phyloP scores from a whole-genome alignment of 2,329 filamentous ascomycete species.

The Cordyceps pruinosa region DNA sequence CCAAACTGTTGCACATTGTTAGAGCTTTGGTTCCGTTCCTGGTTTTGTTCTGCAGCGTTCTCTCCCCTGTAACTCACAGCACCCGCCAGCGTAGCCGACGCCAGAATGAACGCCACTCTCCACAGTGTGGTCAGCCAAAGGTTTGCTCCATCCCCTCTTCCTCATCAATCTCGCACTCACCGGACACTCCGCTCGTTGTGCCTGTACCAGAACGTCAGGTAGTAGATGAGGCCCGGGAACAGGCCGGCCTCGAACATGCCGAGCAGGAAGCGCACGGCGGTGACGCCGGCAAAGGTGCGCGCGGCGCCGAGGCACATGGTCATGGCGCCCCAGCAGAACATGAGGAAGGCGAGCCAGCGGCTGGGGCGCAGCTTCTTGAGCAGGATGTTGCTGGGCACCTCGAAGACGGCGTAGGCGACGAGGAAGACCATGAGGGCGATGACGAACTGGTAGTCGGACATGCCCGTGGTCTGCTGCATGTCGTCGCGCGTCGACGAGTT shows the following conservation, averaged over 20 bases:
- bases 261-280: constrained; percentile 60
- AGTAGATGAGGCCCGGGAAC: constrained; percentile 60
- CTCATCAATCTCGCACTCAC: constrained; percentile 13
- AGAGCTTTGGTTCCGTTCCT: not conserved
- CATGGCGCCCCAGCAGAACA: constrained; percentile 59
- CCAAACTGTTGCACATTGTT: constrained; percentile 40
- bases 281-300: constrained; percentile 54
- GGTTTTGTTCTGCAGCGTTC: not conserved
- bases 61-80: constrained; percentile 34
- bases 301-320: constrained; percentile 61
- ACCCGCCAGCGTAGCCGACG: constrained; percentile 61
- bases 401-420: constrained; percentile 52
- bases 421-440: constrained; percentile 54
- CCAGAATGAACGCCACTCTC: constrained; percentile 63
- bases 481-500: constrained; percentile 54
- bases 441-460: constrained; percentile 56
- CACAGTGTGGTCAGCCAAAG: not conserved
- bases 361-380: constrained; percentile 57
- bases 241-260: constrained; percentile 65
- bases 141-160: no score
- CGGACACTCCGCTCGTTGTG: constrained; percentile 61
- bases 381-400: constrained; percentile 61
- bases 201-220: constrained; percentile 69
- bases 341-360: constrained; percentile 59
- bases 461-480: constrained; percentile 53